These are phyloP conservation scores for Colletotrichum scovillei DNA, from an alignment of 2,329 filamentous ascomycete species.

Conservation along the genomic window DNA sequence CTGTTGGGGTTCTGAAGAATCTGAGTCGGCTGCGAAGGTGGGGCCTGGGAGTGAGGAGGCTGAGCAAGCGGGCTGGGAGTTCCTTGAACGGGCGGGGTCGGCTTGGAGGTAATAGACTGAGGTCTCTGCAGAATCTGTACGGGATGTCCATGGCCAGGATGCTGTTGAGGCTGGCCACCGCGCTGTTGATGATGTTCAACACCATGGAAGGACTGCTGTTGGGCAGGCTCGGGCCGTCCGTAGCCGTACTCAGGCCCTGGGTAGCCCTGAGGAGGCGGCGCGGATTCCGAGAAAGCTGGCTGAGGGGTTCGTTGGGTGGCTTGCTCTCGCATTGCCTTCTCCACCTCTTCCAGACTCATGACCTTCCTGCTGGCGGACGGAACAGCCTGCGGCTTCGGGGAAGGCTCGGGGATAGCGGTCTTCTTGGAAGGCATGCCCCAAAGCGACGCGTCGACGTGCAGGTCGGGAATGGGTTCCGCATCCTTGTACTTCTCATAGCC, in stretches of 20 bases:
- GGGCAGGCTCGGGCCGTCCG: slow-evolving; percentile 32
- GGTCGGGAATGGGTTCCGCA: slow-evolving; percentile 81
- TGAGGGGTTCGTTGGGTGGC: slow-evolving; percentile 58
- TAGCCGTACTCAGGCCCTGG: slow-evolving; percentile 32
- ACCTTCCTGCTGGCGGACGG: slow-evolving; percentile 73
- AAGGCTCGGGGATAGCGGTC: slow-evolving; percentile 49
- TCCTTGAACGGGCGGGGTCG: slow-evolving; percentile 47
- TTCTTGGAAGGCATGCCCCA: slow-evolving; percentile 82
- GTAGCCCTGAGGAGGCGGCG: slow-evolving; percentile 41
- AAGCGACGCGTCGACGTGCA: slow-evolving; percentile 92
- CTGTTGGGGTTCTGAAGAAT: slow-evolving; percentile 85
- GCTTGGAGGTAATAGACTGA: slow-evolving; percentile 54
- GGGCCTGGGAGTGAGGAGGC: slow-evolving; percentile 48
- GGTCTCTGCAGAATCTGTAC: slow-evolving; percentile 68
- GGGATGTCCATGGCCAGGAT: slow-evolving; percentile 57
- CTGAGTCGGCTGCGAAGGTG: slow-evolving; percentile 72
- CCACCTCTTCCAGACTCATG: slow-evolving; percentile 96
- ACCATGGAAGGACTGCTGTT: slow-evolving; percentile 32
- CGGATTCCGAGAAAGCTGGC: slow-evolving; percentile 48
- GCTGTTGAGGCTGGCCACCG: slow-evolving; percentile 42
- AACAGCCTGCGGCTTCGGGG: slow-evolving; percentile 41
- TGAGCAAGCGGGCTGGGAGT: slow-evolving; percentile 47
- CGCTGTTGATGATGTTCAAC: slow-evolving; percentile 43
- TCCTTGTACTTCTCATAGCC: slow-evolving; percentile 95
- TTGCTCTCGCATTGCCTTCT: slow-evolving; percentile 88